phyloP scores from a whole-genome alignment of 495 filamentous ascomycete species.

The Acidomyces sp. region DNA sequence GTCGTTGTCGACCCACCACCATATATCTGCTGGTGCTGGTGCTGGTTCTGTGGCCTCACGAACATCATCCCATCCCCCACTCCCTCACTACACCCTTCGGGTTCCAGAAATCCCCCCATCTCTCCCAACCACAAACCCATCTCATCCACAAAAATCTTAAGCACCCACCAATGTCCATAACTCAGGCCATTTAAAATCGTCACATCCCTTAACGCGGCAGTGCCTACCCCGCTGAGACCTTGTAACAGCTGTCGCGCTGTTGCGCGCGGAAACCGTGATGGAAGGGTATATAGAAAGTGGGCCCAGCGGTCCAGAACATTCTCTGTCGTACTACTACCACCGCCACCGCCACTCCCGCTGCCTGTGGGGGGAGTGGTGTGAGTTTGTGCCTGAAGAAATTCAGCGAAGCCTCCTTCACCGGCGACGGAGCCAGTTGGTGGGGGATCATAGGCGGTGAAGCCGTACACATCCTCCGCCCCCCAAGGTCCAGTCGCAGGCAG shows the following conservation, averaged over 20 bases:
- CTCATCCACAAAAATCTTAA: slow-evolving; percentile 94
- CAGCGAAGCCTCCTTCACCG: slow-evolving; percentile 32
- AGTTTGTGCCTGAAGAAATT: slow-evolving; percentile 24
- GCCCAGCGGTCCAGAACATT: slow-evolving; percentile 73
- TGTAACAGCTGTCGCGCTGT: slow-evolving; percentile 53
- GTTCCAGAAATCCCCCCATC: slow-evolving; percentile 76
- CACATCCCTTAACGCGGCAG: slow-evolving; percentile 59
- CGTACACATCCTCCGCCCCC: slow-evolving; percentile 37
- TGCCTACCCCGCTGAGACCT: slow-evolving; percentile 54
- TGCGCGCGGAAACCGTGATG: slow-evolving; percentile 58
- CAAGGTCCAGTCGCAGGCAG: slow-evolving; percentile 40
- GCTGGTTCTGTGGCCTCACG: too few relatives aligned
- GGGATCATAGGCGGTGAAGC: slow-evolving; percentile 13
- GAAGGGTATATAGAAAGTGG: slow-evolving; percentile 62
- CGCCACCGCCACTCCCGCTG: slow-evolving; percentile 4
- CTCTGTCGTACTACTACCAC: slow-evolving; percentile 27
- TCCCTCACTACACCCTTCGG: too few relatives aligned
- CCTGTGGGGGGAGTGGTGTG: too few relatives aligned
- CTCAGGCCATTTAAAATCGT: slow-evolving; percentile 72
- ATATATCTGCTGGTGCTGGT: not conserved
- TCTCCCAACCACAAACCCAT: slow-evolving; percentile 88
- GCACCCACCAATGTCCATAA: slow-evolving; percentile 94
- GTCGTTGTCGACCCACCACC: not conserved
- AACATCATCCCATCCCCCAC: too few relatives aligned
- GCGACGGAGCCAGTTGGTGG: slow-evolving; percentile 31